Conservation (phyloP, 805 yeast species). For the Myxozyma vanderwaltii region DNA sequence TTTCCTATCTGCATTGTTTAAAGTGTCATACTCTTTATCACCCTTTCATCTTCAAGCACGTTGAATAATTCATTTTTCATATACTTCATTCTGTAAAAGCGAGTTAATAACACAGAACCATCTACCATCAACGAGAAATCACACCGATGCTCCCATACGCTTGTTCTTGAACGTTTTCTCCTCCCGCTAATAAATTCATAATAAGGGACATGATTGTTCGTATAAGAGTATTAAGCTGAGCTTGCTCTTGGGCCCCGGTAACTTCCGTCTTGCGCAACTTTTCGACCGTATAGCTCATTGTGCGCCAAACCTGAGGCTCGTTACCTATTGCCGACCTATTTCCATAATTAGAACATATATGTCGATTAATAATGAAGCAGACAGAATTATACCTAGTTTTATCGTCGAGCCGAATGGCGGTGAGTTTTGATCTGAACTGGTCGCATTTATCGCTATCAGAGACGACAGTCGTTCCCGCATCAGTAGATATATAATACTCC, state of each 20-base stretch:
- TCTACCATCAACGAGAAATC: too few relatives aligned
- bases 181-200: conserved; percentile 26
- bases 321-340: conserved; percentile 4
- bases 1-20: too few relatives aligned
- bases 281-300: background rate
- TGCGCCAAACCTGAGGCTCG: background rate
- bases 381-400: background rate
- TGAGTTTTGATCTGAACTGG: background rate
- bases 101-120: background rate
- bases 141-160: conserved; percentile 20
- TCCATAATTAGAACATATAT: too few relatives aligned
- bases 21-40: conserved; percentile 6
- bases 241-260: background rate
- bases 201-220: conserved; percentile 8
- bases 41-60: conserved; percentile 4
- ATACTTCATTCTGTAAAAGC: background rate
- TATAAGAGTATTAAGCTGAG: background rate
- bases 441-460: background rate
- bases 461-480: background rate
- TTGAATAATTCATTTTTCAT: conserved; percentile 8
- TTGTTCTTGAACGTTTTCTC: conserved; percentile 10
- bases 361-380: too few relatives aligned
- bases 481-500: background rate
- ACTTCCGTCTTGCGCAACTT: conserved; percentile 1
- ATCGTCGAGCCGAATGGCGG: conserved; percentile 2